Conservation (phyloP, 441 rosid species). For the Lepidium campestre region DNA sequence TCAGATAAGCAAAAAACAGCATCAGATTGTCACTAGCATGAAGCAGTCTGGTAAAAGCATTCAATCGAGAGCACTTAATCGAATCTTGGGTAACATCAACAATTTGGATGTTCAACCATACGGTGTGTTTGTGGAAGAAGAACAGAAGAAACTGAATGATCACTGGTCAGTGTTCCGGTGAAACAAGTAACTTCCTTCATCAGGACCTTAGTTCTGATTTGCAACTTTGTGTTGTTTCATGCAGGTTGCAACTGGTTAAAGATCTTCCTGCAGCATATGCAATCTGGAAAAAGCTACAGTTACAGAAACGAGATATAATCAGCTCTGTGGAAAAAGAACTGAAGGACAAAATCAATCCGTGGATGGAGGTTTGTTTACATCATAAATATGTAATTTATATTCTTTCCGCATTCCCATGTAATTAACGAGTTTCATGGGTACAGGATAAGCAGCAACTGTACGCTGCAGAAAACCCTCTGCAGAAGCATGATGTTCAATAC, state of each 20-base stretch:
- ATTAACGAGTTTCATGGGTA: background rate
- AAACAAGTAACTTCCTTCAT: conserved; percentile 14
- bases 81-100: conserved; percentile 70
- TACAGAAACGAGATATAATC: conserved; percentile 42
- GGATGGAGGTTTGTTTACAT: conserved; percentile 47
- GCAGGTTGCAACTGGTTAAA: conserved; percentile 67
- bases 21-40: conserved; percentile 80
- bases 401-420: background rate
- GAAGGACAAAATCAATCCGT: conserved; percentile 36
- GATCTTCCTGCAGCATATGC: conserved; percentile 76
- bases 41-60: conserved; percentile 80
- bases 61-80: conserved; percentile 61
- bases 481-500: conserved; percentile 22
- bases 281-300: conserved; percentile 55
- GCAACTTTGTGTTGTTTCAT: conserved; percentile 12
- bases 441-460: conserved; percentile 32
- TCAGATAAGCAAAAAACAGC: conserved; percentile 97
- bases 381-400: background rate
- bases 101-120: conserved; percentile 74
- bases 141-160: conserved; percentile 69
- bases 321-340: conserved; percentile 63
- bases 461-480: conserved; percentile 9
- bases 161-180: conserved; percentile 64
- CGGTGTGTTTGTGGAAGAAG: conserved; percentile 89
- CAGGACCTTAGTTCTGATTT: conserved; percentile 10